Percentiles rank a stretch among this genome's conserved stretches.
Evolutionary conservation across 139 green algal genomes (phyloP).

Genomic region (Coelastrella sp.): DNA sequence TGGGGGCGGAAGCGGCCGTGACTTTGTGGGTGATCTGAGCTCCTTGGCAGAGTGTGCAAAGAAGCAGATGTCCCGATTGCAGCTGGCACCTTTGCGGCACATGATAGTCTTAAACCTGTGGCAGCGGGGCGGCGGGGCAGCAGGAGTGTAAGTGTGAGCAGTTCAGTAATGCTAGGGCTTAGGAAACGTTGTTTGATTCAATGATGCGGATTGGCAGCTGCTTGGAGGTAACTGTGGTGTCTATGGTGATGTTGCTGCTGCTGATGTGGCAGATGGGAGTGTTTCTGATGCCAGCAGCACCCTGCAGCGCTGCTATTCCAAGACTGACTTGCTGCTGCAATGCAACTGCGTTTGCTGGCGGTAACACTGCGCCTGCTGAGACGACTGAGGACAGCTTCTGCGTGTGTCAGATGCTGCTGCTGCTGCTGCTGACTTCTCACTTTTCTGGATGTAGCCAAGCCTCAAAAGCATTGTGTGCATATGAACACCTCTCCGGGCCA

Average conservation of each 20-base stretch:
- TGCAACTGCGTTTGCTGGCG: too few relatives aligned
- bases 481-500: not conserved
- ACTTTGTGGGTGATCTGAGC: not conserved
- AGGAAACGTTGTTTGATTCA: not conserved
- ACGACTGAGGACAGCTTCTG: not conserved
- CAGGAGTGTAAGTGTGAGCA: not conserved
- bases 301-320: too few relatives aligned
- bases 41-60: not conserved
- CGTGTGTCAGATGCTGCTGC: not conserved
- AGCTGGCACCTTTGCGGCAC: conserved; percentile 7
- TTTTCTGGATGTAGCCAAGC: conserved; percentile 18
- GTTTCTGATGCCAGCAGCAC: too few relatives aligned
- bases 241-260: too few relatives aligned
- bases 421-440: not conserved
- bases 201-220: not conserved
- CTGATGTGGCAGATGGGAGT: too few relatives aligned
- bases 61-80: conserved; percentile 20
- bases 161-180: not conserved
- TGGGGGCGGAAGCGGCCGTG: not conserved
- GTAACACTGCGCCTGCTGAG: too few relatives aligned
- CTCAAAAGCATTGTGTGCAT: conserved; percentile 28
- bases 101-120: conserved; percentile 22
- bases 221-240: too few relatives aligned
- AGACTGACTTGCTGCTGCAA: too few relatives aligned
- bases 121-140: not conserved